Evolutionary conservation across 495 filamentous ascomycete genomes (phyloP).

Genomic region (Penicillium angulare): DNA sequence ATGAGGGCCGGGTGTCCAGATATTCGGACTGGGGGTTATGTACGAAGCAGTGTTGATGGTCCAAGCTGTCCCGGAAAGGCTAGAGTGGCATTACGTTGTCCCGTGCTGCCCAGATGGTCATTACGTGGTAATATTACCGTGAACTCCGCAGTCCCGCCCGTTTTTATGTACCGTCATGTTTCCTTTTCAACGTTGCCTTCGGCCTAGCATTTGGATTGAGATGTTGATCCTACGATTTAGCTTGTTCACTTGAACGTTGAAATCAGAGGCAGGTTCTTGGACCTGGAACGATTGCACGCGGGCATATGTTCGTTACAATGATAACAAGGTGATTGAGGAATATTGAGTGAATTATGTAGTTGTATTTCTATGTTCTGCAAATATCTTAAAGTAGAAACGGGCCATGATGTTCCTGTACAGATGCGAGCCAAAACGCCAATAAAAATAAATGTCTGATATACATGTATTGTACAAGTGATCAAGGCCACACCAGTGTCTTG

Average conservation of each 20-base stretch:
- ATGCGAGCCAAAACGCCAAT: conserved; percentile 7
- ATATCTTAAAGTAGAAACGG: neutral
- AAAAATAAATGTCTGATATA: conserved; percentile 17
- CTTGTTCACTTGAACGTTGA: too few relatives aligned
- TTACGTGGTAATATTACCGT: conserved; percentile 6
- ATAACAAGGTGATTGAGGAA: too few relatives aligned
- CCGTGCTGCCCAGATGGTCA: conserved; percentile 10
- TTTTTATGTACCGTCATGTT: too few relatives aligned
- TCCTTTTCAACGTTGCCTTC: too few relatives aligned
- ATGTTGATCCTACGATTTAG: too few relatives aligned
- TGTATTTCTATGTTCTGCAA: neutral
- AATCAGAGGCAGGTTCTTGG: too few relatives aligned
- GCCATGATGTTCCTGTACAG: conserved; percentile 6
- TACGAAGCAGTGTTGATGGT: conserved; percentile 20
- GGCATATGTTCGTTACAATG: too few relatives aligned
- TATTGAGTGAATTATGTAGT: too few relatives aligned
- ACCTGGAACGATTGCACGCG: too few relatives aligned
- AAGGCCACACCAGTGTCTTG: too few relatives aligned
- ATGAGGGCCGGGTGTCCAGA: neutral
- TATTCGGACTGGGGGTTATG: neutral
- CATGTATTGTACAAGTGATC: conserved; percentile 20
- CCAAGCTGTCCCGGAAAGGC: conserved; percentile 39
- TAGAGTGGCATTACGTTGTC: conserved; percentile 48
- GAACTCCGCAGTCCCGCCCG: too few relatives aligned
- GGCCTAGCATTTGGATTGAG: too few relatives aligned